These are phyloP conservation scores for Emmonsiellopsis sp. DNA, from an alignment of 2,329 filamentous ascomycete genomes.

Conservation along the genomic window DNA sequence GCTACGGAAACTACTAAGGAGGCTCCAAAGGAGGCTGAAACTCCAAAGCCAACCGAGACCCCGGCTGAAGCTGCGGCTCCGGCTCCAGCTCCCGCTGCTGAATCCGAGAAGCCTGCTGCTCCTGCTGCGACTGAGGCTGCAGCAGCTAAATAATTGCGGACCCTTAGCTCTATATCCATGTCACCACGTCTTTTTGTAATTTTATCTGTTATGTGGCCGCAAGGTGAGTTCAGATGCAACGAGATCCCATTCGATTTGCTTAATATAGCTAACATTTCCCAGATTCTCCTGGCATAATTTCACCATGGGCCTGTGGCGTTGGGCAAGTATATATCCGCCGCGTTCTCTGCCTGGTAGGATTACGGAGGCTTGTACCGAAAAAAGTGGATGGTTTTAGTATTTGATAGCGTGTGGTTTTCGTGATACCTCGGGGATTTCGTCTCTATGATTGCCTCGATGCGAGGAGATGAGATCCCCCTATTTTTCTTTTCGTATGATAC, in stretches of 20 bases:
- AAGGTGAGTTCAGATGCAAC: background rate
- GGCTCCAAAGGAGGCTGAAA: constrained; percentile 6
- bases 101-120: background rate
- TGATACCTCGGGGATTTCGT: background rate
- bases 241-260: background rate
- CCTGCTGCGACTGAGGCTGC: background rate
- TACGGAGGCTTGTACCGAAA: background rate
- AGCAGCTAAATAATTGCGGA: background rate
- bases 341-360: background rate
- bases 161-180: background rate
- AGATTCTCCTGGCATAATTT: background rate
- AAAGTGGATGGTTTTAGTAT: background rate
- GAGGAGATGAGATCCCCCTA: background rate
- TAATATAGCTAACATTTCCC: background rate
- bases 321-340: background rate
- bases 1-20: constrained; percentile 10
- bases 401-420: background rate
- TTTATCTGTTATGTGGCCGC: background rate
- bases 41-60: constrained; percentile 1
- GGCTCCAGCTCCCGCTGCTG: background rate
- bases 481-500: background rate
- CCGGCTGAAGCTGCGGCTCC: background rate
- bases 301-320: background rate
- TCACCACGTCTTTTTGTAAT: background rate
- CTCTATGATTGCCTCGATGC: background rate